These are phyloP conservation scores for Moesziomyces sp. DNA, from an alignment of 1,284 basidiomycete species.

Conservation along the genomic window DNA sequence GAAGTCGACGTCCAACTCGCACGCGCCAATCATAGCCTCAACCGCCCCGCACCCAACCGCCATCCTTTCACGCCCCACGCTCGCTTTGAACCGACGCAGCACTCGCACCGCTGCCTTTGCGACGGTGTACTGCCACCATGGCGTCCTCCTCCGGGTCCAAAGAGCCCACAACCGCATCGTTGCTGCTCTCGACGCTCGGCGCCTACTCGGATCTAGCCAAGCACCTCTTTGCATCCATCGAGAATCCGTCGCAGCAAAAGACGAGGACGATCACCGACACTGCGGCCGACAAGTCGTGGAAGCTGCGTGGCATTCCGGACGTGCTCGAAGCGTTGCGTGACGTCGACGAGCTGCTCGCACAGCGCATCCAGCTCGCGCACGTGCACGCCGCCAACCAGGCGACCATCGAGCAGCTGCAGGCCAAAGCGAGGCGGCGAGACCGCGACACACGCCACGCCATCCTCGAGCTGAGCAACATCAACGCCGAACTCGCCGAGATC, in stretches of 20 bases:
- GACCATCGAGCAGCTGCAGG: slow-evolving; percentile 25
- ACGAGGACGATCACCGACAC: slow-evolving; percentile 16
- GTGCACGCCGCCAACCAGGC: slow-evolving; percentile 48
- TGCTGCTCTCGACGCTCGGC: slow-evolving; percentile 35
- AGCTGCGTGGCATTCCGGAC: slow-evolving; percentile 4
- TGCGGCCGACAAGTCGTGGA: slow-evolving; percentile 22
- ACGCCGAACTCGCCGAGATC: slow-evolving; percentile 44
- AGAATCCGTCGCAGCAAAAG: slow-evolving; percentile 20
- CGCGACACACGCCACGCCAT: slow-evolving; percentile 38
- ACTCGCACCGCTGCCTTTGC: too few relatives aligned
- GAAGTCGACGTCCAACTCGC: too few relatives aligned
- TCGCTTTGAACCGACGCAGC: too few relatives aligned
- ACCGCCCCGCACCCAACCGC: too few relatives aligned
- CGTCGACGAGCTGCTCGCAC: slow-evolving; percentile 29
- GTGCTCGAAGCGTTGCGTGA: slow-evolving; percentile 24
- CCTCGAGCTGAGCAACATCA: slow-evolving; percentile 34
- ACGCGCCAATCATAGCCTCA: too few relatives aligned
- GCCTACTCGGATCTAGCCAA: slow-evolving; percentile 45
- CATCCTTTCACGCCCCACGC: too few relatives aligned
- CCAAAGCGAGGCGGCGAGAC: slow-evolving; percentile 31
- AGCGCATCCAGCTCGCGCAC: slow-evolving; percentile 28
- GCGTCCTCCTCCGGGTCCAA: slow-evolving; percentile 4
- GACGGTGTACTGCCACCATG: background rate
- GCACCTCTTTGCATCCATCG: slow-evolving; percentile 39
- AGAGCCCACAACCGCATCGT: slow-evolving; percentile 24